Percentiles rank a stretch among this genome's conserved stretches.
Evolutionary conservation across 78 protist genomes (phyloP).

Genomic region (Anaeramoeba flamelloides): DNA sequence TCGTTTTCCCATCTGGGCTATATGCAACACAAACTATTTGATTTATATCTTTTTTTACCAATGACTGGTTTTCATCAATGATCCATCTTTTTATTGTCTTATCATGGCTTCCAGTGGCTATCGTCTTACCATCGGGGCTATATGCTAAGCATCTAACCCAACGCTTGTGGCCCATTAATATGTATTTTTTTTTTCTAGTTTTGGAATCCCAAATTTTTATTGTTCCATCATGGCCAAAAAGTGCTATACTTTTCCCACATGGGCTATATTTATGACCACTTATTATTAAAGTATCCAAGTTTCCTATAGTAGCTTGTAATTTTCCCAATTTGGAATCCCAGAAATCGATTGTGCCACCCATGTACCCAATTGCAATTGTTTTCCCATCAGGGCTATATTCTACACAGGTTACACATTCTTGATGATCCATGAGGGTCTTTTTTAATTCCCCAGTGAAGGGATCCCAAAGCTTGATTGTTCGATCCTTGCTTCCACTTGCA

Average conservation of each 20-base stretch:
- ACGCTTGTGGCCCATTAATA: constrained; percentile 8
- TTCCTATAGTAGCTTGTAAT: too few relatives aligned
- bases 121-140: constrained; percentile 1
- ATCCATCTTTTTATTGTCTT: neutral
- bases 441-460: neutral
- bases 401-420: neutral
- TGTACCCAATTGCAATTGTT: neutral
- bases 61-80: too few relatives aligned
- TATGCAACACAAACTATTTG: too few relatives aligned
- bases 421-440: constrained; percentile 5
- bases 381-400: neutral
- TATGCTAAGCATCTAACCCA: constrained; percentile 4
- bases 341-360: neutral
- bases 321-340: neutral
- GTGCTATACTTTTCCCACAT: too few relatives aligned
- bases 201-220: too few relatives aligned
- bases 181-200: too few relatives aligned
- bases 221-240: too few relatives aligned
- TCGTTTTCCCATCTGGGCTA: too few relatives aligned
- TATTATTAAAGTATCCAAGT: too few relatives aligned
- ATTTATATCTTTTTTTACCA: too few relatives aligned
- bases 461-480: constrained; percentile 6
- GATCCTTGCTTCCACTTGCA: neutral
- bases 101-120: constrained; percentile 2
- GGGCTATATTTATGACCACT: constrained; percentile 4